These are phyloP conservation scores for Trichoderma semiorbis DNA, from an alignment of 2,329 filamentous ascomycete genomes.

Conservation along the genomic window DNA sequence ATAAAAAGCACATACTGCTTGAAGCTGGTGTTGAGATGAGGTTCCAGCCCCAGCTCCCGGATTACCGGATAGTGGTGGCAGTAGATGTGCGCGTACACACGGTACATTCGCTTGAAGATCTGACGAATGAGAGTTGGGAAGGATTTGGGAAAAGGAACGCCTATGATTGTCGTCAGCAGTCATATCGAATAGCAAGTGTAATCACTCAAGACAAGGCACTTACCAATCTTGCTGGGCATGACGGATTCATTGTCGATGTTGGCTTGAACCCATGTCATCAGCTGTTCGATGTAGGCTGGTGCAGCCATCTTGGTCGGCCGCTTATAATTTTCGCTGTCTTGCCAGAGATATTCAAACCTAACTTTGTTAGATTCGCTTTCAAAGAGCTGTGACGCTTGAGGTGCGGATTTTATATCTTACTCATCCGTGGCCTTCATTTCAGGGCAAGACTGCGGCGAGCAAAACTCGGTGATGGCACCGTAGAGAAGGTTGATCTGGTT, in stretches of 20 bases:
- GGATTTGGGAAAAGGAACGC: conserved; percentile 90
- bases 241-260: conserved; percentile 94
- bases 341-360: conserved; percentile 98
- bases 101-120: conserved; percentile 98
- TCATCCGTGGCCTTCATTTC: conserved; percentile 99
- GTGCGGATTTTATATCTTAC: conserved; percentile 46
- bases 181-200: neutral
- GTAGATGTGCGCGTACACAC: conserved; percentile 98
- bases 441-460: conserved; percentile 92
- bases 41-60: conserved; percentile 89
- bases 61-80: conserved; percentile 99
- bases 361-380: neutral
- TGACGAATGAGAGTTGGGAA: conserved; percentile 87
- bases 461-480: conserved; percentile 98
- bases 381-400: too few relatives aligned
- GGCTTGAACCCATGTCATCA: conserved; percentile 94
- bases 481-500: conserved; percentile 99
- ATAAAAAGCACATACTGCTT: conserved; percentile 99
- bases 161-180: conserved; percentile 38
- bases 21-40: conserved; percentile 98
- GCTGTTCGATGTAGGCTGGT: conserved; percentile 93
- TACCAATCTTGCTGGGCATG: conserved; percentile 89
- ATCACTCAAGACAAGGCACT: conserved; percentile 19
- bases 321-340: conserved; percentile 91
- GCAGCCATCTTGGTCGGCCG: conserved; percentile 97